Base-by-base conservation (phyloP, 805 yeast species). In the Candida schatavii region DNA sequence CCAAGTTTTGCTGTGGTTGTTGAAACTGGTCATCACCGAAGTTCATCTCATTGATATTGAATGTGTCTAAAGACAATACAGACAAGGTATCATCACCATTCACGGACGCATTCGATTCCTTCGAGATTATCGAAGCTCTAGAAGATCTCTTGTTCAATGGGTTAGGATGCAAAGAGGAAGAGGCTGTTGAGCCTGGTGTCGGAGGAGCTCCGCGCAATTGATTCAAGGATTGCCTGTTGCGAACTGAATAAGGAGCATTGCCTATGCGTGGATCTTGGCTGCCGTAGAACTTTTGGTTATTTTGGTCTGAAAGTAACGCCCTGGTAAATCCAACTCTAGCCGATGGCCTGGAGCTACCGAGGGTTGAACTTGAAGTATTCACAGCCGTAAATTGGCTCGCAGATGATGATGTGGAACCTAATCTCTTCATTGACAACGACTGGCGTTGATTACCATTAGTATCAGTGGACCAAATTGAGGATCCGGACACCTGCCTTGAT, bases 301-400 rank as follows among this genome's bases (percentile, higher is more conserved):
- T 43, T 39, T 50, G 61, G 35, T 68, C 73, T 3, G 66, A 54
- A 9, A 54, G 45, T 28, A 70, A 56, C 2, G 74, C 75, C 27
- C 74, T 54, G 6, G 74, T 66, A 42, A 70, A 66, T 2, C 74
- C 74, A 6, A 64, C 65, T 22, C 71, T 50, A 15, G 56, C 43
- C 3, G 41, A 18, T 13, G 40, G 20, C 34, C 37, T 32, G 5
- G 42, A 21, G 25, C 39, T 31, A 29, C 41, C 42, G 37, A 45
- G 39, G 11, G 46, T 39, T 7, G 51, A 39, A 28, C 33, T 14
- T 27, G 35, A 35, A 7, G 43, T 31, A 30, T 52, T 50, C 29
- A 47, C 44, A 7, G 50, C 56, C 2, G 61, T 55, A 38, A 45
- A 48, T 36, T 55, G 59, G 5, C 67, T 52, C 2, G 56, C 55